Base-by-base conservation (phyloP, 345 rosid genomes). In the Eucalyptus camaldulensis region DNA sequence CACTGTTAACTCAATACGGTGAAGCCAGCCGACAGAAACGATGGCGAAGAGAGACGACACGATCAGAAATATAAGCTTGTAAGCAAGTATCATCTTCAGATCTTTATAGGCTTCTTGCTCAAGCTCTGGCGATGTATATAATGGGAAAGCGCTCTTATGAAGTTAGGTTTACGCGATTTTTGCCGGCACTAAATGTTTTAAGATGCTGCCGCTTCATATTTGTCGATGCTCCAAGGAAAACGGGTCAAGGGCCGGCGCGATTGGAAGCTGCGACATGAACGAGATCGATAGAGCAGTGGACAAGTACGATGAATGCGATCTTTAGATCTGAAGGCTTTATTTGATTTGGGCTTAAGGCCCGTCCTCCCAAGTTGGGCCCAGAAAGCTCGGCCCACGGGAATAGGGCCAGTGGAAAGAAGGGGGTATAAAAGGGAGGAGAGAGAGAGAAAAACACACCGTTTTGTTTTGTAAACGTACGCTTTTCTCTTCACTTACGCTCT, bases 21-120 rank as follows among this genome's bases (percentile, higher is more conserved):
- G 5, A 72, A 37, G 81, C 45, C 27, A 0, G 81, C 5, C 45
- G 1, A 19, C 7, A 0, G 81, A 37, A 37, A 19, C 14, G 7
- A 6, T 10, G 13, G 45, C 45, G 14, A 22, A 21, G 45, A 37
- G 81, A 37, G 45, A 72, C 27, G 5, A 10, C 22, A 10, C 44
- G 14, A 2, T 72, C 4, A 19, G 11, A 19, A 37, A 6, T 37
- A 6, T 21, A 37, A 72, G 45, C 45, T 37, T 72, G 13, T 1
- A 10, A 19, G 45, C 45, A 72, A 37, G 45, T 6, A 4, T 11
- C 45, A 19, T 76, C 83, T 76, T 76, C 45, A 22, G 15, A 76
- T 76, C 47, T 37, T 37, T 76, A 21, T 37, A 3, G 12, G 13
- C 47, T 37, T 76, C 22, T 76, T 10, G 83, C 14, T 22, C 83